Base-by-base conservation (phyloP, 2,329 filamentous ascomycete species). In the Cladosporium colombiae region DNA sequence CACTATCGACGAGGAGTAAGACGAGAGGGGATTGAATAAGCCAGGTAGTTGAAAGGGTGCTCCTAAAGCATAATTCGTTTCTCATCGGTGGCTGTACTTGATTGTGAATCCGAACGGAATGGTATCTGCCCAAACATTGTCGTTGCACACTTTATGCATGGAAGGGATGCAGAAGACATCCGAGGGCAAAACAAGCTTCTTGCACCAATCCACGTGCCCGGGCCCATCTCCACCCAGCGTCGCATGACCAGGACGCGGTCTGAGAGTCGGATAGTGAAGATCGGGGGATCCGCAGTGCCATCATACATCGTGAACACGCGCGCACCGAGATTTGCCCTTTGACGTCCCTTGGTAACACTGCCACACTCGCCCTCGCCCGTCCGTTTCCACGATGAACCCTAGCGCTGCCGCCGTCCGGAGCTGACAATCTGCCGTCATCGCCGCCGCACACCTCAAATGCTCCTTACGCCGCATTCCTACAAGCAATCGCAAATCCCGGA, bases 391-490 rank as follows among this genome's bases (percentile, higher is more conserved):
- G 50, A 56, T 63, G 50, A 40, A 18, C 35, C 23, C 50, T 44
- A 44, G 50, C 25, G 25, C 61, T 16, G 21, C 50, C 61, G 21
- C 35, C 61, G n/a, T 55, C 33, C 49, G 35, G 18, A 55, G 31
- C 50, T 63, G 61, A 63, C 50, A 44, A 33, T 18, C 40, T 21
- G 46, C 44, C 59, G 40, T 46, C 40, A 46, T 46, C 46, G 60
- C 60, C 25, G 18, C 31, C 49, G 46, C 49, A 21, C 40, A 23
- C 10, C 27, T 16, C 46, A 52, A 25, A 63, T 63, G 61, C 61
- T 63, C 61, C 50, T 63, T 14, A 63, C 61, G 35, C 61, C 61
- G 23, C 61, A 46, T 37, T 31, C 50, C 33, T 63, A 63, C 35
- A 14, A 27, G 29, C 27, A 27, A 6, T 63, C 61, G 50, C 61